Conservation (phyloP, 768 basidiomycete species). For the Sarcomyxa edulis region DNA sequence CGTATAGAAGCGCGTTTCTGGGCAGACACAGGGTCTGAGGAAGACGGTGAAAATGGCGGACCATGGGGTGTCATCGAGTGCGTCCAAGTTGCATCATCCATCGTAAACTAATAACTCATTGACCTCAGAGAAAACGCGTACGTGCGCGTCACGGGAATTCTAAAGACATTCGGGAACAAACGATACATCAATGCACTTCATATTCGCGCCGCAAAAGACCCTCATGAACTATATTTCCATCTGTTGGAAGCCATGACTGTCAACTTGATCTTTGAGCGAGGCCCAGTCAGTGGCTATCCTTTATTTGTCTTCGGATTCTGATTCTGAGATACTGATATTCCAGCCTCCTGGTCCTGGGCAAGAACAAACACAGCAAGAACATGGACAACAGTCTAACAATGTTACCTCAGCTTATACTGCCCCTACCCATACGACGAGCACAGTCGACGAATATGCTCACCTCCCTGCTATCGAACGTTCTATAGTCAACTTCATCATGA, state of each 20-base stretch:
- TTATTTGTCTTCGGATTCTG: neutral
- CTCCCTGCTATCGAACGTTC: slow-evolving; percentile 54
- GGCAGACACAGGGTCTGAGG: slow-evolving; percentile 62
- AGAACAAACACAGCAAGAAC: slow-evolving; percentile 11
- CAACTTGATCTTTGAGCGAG: slow-evolving; percentile 59
- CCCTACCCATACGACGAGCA: slow-evolving; percentile 23
- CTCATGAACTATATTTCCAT: slow-evolving; percentile 81
- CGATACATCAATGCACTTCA: slow-evolving; percentile 76
- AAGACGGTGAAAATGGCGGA: slow-evolving; percentile 48
- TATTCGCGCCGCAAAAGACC: slow-evolving; percentile 63
- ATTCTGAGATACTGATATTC: slow-evolving; percentile 1
- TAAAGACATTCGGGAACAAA: slow-evolving; percentile 81
- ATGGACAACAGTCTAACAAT: slow-evolving; percentile 10
- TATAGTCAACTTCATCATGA: slow-evolving; percentile 62
- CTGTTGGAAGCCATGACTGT: slow-evolving; percentile 69
- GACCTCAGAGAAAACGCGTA: slow-evolving; percentile 62
- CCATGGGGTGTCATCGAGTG: slow-evolving; percentile 44
- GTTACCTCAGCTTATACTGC: slow-evolving; percentile 37
- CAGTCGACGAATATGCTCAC: slow-evolving; percentile 44
- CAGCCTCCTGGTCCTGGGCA: slow-evolving; percentile 30
- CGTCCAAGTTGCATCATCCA: slow-evolving; percentile 6
- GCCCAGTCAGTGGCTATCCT: slow-evolving; percentile 42
- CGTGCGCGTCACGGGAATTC: slow-evolving; percentile 73
- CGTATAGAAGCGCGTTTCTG: slow-evolving; percentile 76
- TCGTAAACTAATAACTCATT: slow-evolving; percentile 2